These are phyloP conservation scores for Candida tetrigidarum DNA, from an alignment of 1,139 yeast genomes.

Conservation along the genomic window DNA sequence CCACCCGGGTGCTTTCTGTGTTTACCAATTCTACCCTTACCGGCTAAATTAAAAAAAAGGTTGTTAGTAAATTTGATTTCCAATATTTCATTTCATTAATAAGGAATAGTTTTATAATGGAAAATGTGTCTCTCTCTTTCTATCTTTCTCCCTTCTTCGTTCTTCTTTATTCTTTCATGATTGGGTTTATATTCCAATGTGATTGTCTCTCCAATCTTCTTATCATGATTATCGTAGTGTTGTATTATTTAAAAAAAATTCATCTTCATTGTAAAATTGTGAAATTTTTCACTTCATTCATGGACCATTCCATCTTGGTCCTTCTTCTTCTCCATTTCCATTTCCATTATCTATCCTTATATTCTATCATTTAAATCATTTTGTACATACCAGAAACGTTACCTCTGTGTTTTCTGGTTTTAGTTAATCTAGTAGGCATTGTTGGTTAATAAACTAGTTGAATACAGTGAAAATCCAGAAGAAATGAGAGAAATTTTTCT, in stretches of 20 bases:
- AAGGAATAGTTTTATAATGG: no score
- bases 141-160: neutral
- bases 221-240: no score
- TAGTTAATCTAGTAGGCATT: constrained; percentile 99
- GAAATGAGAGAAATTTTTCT: constrained; percentile 14
- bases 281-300: neutral
- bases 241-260: no score
- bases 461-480: constrained; percentile 10
- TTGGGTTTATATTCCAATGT: no score
- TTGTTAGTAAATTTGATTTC: constrained; percentile 33
- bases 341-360: neutral
- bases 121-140: neutral
- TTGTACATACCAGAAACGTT: constrained; percentile 93
- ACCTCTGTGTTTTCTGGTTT: constrained; percentile 99
- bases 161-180: neutral
- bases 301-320: no score
- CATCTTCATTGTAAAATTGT: no score
- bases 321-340: neutral
- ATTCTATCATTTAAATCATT: constrained; percentile 9
- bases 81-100: neutral
- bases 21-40: constrained; percentile 99
- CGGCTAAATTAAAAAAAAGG: constrained; percentile 62
- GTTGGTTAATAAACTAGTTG: constrained; percentile 23
- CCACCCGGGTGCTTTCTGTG: constrained; percentile 99
- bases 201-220: no score